Evolutionary conservation across 2,329 filamentous ascomycete species (phyloP).

Genomic region (Neonectria hederae): DNA sequence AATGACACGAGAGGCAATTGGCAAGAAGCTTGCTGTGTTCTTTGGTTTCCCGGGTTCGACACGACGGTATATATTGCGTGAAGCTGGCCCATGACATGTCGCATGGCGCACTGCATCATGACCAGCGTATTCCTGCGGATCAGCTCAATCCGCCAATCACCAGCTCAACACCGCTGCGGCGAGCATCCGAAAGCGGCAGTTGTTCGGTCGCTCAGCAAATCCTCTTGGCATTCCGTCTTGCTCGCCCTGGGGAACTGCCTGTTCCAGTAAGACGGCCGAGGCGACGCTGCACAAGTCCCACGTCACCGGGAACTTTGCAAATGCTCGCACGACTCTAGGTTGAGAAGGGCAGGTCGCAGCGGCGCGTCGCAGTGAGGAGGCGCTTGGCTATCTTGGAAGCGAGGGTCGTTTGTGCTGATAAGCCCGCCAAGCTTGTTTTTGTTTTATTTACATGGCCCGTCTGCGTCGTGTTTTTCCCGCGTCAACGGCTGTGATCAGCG

Average conservation of each 20-base stretch:
- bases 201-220: conserved; percentile 30
- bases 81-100: not conserved
- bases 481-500: not conserved
- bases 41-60: not conserved
- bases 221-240: conserved; percentile 30
- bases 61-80: not conserved
- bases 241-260: conserved; percentile 26
- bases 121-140: not conserved
- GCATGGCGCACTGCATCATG: not conserved
- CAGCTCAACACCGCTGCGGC: conserved; percentile 10
- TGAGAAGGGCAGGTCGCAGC: conserved; percentile 42
- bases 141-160: conserved; percentile 28
- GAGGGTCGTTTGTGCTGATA: conserved; percentile 37
- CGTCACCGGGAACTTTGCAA: conserved; percentile 37
- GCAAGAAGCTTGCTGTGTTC: not conserved
- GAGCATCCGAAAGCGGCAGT: conserved; percentile 38
- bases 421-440: not conserved
- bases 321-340: conserved; percentile 31
- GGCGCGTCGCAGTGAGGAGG: not conserved
- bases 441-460: not conserved
- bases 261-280: conserved; percentile 38
- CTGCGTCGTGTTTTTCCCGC: too few relatives aligned
- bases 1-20: not conserved
- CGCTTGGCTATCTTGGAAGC: not conserved
- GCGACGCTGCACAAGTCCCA: conserved; percentile 26